These are phyloP conservation scores for Penicillium freii DNA, from an alignment of 2,329 filamentous ascomycete species.

Conservation along the genomic window DNA sequence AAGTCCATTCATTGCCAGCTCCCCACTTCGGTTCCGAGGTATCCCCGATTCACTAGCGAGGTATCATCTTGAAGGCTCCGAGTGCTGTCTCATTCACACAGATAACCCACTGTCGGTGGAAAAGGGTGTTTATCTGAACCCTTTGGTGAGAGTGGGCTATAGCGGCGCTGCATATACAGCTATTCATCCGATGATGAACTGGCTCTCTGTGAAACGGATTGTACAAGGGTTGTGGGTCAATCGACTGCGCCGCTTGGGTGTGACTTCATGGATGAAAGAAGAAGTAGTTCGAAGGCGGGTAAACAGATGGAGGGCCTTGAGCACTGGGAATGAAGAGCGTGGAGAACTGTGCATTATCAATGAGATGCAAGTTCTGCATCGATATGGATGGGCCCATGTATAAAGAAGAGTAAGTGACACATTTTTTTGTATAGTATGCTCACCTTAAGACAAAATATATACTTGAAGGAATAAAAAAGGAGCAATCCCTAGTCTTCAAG, in stretches of 20 bases:
- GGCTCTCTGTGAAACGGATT: conserved; percentile 52
- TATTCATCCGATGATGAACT: conserved; percentile 32
- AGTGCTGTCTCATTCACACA: conserved; percentile 65
- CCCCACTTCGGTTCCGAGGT: conserved; percentile 60
- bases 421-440: too few species aligned
- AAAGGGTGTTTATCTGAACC: conserved; percentile 41
- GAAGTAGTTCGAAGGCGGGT: conserved; percentile 36
- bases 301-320: conserved; percentile 30
- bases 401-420: not conserved
- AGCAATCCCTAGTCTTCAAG: not conserved
- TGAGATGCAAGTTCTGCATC: conserved; percentile 26
- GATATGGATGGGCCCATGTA: conserved; percentile 23
- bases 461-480: not conserved
- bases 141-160: conserved; percentile 42
- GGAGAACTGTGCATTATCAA: conserved; percentile 23
- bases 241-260: conserved; percentile 50
- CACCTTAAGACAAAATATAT: too few species aligned
- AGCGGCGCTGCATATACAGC: conserved; percentile 27
- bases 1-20: conserved; percentile 22
- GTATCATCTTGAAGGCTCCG: conserved; percentile 64
- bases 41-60: conserved; percentile 60
- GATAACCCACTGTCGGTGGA: conserved; percentile 35
- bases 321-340: conserved; percentile 11
- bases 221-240: conserved; percentile 60
- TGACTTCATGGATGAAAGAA: conserved; percentile 33